Evolutionary conservation across 2,329 filamentous ascomycete genomes (phyloP).

Genomic region (Epicoccum sorghinum): DNA sequence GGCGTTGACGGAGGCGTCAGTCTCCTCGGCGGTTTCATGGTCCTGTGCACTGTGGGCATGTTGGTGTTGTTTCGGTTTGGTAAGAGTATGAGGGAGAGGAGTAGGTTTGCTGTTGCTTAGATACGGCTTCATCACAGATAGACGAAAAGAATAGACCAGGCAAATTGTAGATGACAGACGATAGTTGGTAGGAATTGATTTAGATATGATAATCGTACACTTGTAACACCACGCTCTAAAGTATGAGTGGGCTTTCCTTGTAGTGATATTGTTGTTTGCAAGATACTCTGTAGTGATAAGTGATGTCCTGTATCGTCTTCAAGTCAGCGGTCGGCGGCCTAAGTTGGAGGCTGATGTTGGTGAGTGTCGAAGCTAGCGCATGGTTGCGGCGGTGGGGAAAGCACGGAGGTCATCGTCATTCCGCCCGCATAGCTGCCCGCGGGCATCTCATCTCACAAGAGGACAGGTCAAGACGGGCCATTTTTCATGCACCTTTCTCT

Average conservation of each 20-base stretch:
- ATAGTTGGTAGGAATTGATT: no score
- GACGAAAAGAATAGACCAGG: no score
- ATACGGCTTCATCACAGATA: neutral
- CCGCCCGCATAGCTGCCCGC: neutral
- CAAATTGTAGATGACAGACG: neutral
- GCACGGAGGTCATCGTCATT: slow-evolving; percentile 14
- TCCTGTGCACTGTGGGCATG: slow-evolving; percentile 58
- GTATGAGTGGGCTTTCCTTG: no score
- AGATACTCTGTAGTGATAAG: no score
- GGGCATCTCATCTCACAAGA: neutral
- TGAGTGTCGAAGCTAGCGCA: neutral
- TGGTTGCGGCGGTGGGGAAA: neutral
- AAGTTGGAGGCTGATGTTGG: neutral
- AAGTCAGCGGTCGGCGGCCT: no score
- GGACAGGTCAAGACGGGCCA: neutral
- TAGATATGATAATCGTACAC: no score
- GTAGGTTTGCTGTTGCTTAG: slow-evolving; percentile 59
- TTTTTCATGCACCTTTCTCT: neutral
- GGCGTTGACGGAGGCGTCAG: slow-evolving; percentile 64
- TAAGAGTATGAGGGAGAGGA: slow-evolving; percentile 60
- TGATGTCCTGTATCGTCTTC: no score
- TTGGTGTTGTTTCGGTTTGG: slow-evolving; percentile 64
- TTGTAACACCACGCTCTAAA: no score
- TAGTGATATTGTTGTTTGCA: no score
- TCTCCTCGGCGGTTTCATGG: slow-evolving; percentile 58